Evolutionary conservation across 2,329 filamentous ascomycete genomes (phyloP), one percentile per base, ranked within the genome.

Genomic region (Paecilomyces dactylethromorphus): DNA sequence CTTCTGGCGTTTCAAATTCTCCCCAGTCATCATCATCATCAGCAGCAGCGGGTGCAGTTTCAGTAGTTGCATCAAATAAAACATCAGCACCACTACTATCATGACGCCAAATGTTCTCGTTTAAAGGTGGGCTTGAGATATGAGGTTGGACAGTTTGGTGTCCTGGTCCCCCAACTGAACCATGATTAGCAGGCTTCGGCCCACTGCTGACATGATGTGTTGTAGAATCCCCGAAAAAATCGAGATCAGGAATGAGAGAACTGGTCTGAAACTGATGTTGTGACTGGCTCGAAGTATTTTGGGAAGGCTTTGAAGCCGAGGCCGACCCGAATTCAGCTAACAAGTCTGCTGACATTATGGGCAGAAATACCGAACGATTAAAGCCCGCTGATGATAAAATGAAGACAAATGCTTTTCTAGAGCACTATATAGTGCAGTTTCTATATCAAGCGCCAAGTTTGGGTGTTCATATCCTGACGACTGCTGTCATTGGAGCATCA

Each of bases 41-140:
- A 50, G 64, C 64, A 11, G 64, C 66, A 50, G 64, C 64, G 12
- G 64, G 62, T 31, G 60, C 59, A 39, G 55, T 56, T 53, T 76
- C 74, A 7, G 68, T 61, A 32, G 70, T 62, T 35, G 83, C 87
- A 71, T 90, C 87, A 68, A 90, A 90, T 2, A 90, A 75, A 3
- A 90, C 81, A 63, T 85, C 59, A 11, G 53, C 56, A 26, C 54
- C 59, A 45, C 57, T 33, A n/a, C 54, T 39, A 31, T 57, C 52
- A 1, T 49, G 59, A 50, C 52, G 59, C 49, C 58, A 57, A 11
- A 57, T 29, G 35, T 35, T 49, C 35, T 54, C 22, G 22, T 8
- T 21, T 21, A 52, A 24, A 52, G 21, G 11, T 10, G 39, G 39
- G 39, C n/a, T 45, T 45, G 39, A 45, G 18, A 45, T 18, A n/a